Base-by-base conservation (phyloP, 2,329 filamentous ascomycete species). In the Hortaea werneckii region DNA sequence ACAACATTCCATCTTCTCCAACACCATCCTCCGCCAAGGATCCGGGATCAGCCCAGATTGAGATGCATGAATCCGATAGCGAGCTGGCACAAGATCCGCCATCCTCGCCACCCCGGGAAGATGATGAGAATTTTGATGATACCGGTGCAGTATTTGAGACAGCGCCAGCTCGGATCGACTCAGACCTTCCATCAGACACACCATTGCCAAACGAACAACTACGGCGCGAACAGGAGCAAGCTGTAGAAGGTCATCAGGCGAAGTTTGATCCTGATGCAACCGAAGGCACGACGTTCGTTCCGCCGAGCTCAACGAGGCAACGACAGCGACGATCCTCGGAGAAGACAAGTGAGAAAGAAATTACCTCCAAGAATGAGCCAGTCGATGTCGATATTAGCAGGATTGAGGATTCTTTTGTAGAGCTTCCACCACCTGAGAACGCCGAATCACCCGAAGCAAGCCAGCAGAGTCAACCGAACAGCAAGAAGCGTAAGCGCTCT, bases 1-100 rank as follows among this genome's bases (percentile, higher is more conserved):
- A n/a, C 8, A 71, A 72, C 43, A 60, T 74, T 13, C 68, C 66
- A 7, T 76, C 73, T 5, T 76, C 74, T n/a, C 74, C 74, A 3
- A 76, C 73, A 1, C 72, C 73, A 7, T 53, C 51, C 5, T 30
- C 66, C 10, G 38, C 28, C 5, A 50, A 38, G 26, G 45, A 38
- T 27, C 20, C 28, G 2, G 44, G 43, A 29, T 20, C 43, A 28
- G 43, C 43, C 7, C 37, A 34, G 26, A 45, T 41, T 28, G 43
- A 46, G 30, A 26, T 8, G 8, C 32, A 28, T 13, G 43, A 38
- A 10, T 9, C 27, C 6, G 40, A 43, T 9, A 30, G 37, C 6
- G 20, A 35, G 40, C 13, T 10, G 26, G 35, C 34, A 27, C 29
- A 35, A 39, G 32, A 48, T n/a, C 30, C 30, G n/a, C 43, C 39